phyloP scores from a whole-genome alignment of 805 yeast genomes.

The Pichia nanzhaoensis region DNA sequence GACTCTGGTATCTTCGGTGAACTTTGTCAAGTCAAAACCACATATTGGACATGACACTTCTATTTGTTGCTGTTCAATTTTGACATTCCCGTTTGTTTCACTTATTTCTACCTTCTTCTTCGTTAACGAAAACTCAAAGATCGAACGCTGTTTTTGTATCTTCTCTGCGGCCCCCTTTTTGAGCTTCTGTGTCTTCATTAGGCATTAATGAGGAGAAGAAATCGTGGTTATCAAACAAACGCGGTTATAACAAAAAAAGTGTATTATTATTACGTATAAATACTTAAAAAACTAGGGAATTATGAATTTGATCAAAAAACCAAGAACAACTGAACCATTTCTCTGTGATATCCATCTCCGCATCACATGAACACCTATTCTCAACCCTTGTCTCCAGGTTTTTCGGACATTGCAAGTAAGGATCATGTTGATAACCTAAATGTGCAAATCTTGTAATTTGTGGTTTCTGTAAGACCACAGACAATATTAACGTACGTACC shows the following conservation, averaged over 20 bases:
- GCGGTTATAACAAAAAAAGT: background rate
- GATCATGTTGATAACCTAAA: constrained; percentile 74
- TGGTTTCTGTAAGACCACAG: constrained; percentile 59
- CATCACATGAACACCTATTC: constrained; percentile 66
- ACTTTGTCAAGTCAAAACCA: constrained; percentile 29
- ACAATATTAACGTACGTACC: constrained; percentile 62
- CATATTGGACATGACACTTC: constrained; percentile 48
- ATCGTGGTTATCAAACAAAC: no score
- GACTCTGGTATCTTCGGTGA: constrained; percentile 38
- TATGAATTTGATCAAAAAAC: constrained; percentile 22
- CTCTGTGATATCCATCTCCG: constrained; percentile 65
- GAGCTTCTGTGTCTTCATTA: no score
- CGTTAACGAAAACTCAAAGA: background rate
- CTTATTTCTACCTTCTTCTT: background rate
- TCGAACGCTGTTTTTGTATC: background rate
- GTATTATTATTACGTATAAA: no score
- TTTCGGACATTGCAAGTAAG: constrained; percentile 74
- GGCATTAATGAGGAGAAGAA: no score
- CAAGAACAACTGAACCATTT: constrained; percentile 31
- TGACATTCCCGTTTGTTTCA: no score
- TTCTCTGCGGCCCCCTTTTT: background rate
- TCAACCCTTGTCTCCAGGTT: constrained; percentile 45
- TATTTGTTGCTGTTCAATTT: background rate
- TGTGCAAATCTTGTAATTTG: constrained; percentile 70
- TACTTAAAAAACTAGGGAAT: background rate